phyloP scores from a whole-genome alignment of 1,284 basidiomycete species.

The Cutaneotrichosporon sp. region DNA sequence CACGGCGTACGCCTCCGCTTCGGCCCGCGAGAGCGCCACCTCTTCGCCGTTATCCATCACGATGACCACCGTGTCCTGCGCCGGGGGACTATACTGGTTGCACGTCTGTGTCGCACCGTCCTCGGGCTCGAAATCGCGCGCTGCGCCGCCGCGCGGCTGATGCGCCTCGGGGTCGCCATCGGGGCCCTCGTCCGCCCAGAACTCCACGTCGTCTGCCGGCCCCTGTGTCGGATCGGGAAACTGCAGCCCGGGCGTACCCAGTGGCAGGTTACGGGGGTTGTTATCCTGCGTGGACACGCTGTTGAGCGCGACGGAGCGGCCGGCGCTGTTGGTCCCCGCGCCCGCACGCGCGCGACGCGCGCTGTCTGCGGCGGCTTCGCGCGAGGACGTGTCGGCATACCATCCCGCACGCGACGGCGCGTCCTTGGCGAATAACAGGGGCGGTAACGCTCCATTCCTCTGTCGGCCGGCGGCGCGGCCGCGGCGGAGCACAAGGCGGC shows the following conservation, averaged over 20 bases:
- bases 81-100: neutral
- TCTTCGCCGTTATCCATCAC: slow-evolving; percentile 1
- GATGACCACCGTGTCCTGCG: neutral
- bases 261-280: neutral
- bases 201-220: neutral
- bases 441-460: neutral
- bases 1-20: neutral
- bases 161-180: no score
- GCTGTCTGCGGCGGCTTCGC: neutral
- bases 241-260: neutral
- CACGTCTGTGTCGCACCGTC: neutral
- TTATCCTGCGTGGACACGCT: neutral
- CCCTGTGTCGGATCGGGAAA: neutral
- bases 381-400: neutral
- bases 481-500: neutral
- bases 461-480: neutral
- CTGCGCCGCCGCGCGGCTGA: no score
- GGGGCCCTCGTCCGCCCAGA: neutral
- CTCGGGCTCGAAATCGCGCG: slow-evolving; percentile 1
- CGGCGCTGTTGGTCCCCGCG: no score
- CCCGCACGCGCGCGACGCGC: neutral
- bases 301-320: no score
- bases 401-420: neutral
- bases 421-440: neutral
- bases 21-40: neutral